Evolutionary conservation across 208 protist genomes (phyloP).

Genomic region (Phytomonas sp.): DNA sequence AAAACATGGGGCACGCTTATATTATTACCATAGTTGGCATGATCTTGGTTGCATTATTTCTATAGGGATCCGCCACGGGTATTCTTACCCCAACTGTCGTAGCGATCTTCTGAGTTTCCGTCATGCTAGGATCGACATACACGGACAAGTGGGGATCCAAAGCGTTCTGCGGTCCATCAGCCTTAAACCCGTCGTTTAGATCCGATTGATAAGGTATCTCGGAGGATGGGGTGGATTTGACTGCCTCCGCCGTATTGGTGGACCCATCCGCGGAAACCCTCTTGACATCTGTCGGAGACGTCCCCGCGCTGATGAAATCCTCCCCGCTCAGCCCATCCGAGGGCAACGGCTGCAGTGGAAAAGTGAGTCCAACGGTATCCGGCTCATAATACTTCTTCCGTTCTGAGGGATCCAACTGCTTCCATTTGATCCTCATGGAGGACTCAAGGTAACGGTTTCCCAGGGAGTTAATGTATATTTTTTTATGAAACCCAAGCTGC

Average conservation of each 20-base stretch:
- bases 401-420: slow-evolving; percentile 35
- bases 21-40: not conserved
- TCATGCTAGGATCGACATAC: not conserved
- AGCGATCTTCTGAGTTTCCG: not conserved
- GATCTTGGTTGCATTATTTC: not conserved
- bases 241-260: not conserved
- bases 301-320: not conserved
- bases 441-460: slow-evolving; percentile 52
- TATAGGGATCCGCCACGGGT: not conserved
- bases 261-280: not conserved
- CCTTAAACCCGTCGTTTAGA: not conserved
- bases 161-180: not conserved
- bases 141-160: not conserved
- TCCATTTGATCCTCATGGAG: slow-evolving; percentile 64
- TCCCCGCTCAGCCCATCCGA: not conserved
- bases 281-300: not conserved
- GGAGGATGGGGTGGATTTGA: not conserved
- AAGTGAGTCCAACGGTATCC: not conserved
- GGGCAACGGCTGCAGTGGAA: slow-evolving; percentile 9
- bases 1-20: not conserved
- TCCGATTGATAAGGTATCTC: not conserved
- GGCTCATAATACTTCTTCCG: slow-evolving; percentile 37
- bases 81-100: not conserved
- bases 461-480: slow-evolving; percentile 9
- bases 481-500: slow-evolving; percentile 39